Conservation (phyloP, 1,139 yeast genomes). For the Pichia sp. region DNA sequence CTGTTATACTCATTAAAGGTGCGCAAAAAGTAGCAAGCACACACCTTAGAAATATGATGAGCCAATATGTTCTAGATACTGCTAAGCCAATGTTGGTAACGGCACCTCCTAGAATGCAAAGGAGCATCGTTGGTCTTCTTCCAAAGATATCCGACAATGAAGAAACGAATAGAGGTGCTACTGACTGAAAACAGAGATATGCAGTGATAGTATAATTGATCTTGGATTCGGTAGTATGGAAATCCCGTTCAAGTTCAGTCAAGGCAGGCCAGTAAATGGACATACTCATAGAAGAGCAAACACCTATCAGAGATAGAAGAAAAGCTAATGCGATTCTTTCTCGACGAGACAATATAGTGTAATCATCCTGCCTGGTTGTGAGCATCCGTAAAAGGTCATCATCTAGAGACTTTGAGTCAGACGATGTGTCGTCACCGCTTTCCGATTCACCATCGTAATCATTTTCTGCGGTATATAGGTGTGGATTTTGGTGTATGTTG, state of each 20-base stretch:
- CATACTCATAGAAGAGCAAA: slow-evolving; percentile 59
- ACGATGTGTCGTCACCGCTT: no score
- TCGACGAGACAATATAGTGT: slow-evolving; percentile 30
- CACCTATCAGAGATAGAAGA: slow-evolving; percentile 39
- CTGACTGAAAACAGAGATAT: slow-evolving; percentile 64
- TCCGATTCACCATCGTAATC: no score
- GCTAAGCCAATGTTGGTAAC: slow-evolving; percentile 60
- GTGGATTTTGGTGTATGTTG: no score
- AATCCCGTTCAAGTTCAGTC: slow-evolving; percentile 42
- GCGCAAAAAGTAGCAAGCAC: slow-evolving; percentile 67
- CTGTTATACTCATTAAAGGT: slow-evolving; percentile 58
- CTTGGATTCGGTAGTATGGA: slow-evolving; percentile 45
- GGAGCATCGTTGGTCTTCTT: slow-evolving; percentile 54
- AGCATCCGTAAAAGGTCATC: no score
- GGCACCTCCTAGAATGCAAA: slow-evolving; percentile 46
- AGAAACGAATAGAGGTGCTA: slow-evolving; percentile 58
- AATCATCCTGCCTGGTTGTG: slow-evolving; percentile 7
- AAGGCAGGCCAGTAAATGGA: slow-evolving; percentile 74
- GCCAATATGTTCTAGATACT: slow-evolving; percentile 42
- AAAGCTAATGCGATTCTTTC: slow-evolving; percentile 34
- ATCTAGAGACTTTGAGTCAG: no score
- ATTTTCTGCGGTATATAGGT: no score
- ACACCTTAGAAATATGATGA: slow-evolving; percentile 51
- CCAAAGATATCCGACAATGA: slow-evolving; percentile 65
- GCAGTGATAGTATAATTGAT: slow-evolving; percentile 66